Conservation (phyloP, 225 moss, liverwort and hornwort species). For the Thuidium tamariscinum region DNA sequence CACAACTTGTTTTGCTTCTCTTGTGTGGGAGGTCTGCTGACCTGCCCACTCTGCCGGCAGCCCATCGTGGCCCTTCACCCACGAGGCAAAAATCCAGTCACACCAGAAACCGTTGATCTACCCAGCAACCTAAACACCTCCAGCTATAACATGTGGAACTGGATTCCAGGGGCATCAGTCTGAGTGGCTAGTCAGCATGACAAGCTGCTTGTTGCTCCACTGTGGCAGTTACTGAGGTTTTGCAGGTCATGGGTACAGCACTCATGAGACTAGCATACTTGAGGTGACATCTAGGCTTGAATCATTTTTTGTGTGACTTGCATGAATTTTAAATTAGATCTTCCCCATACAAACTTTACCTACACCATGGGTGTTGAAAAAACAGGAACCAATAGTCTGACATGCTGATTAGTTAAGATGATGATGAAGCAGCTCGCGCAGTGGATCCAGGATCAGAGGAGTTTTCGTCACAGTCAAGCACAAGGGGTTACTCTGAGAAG, state of each 20-base stretch:
- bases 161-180: constrained; percentile 81
- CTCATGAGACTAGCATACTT: neutral
- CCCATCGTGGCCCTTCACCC: constrained; percentile 21
- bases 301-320: neutral
- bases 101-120: constrained; percentile 1
- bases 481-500: neutral
- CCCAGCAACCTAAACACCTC: constrained; percentile 32
- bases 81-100: constrained; percentile 1
- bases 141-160: constrained; percentile 79
- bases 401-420: neutral
- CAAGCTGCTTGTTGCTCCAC: neutral
- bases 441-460: neutral
- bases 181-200: constrained; percentile 8
- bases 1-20: constrained; percentile 36
- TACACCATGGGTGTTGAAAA: neutral
- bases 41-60: constrained; percentile 29
- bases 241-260: neutral
- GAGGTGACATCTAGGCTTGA: neutral
- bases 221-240: neutral
- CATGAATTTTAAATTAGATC: neutral
- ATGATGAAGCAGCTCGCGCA: neutral
- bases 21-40: constrained; percentile 24
- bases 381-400: neutral
- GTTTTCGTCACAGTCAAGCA: neutral
- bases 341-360: neutral